Base-by-base conservation (phyloP, 306 rosid species). In the Medicago lupulina region DNA sequence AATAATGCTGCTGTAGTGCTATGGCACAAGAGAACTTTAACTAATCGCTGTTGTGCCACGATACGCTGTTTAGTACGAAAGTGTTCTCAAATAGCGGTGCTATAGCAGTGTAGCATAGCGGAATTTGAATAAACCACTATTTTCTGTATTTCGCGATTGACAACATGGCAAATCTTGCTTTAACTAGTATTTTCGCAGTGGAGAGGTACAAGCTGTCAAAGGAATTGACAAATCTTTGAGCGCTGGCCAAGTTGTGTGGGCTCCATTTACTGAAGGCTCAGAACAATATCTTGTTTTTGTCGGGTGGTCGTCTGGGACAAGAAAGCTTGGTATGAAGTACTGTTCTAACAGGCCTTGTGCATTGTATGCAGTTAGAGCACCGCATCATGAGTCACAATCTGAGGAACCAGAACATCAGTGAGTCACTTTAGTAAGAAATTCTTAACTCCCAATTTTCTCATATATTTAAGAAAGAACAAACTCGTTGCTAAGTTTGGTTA, bases 221-320 rank as follows among this genome's bases (percentile, higher is more conserved):
- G 95, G 93, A 80, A 84, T 88, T 59, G 87, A 86, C 66, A 87
- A 77, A 70, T 84, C 89, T 75, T 69, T 93, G 87, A 93, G 93
- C 60, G 84, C 87, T 73, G 98, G 98, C 66, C 98, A 93, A 87
- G 97, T 93, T 76, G 85, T 91, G 44, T 93, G 98, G 98, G 89
- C 92, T 46, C 97, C 93, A 71, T 74, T 82, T 64, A 38, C 23
- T 38, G 70, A 76, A 28, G 92, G 86, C 76, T 80, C 71, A 8
- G 67, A 85, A 70, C 87, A 86, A 61, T 83, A 82, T 82, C 81
- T 93, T 83, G 93, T 91, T 76, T 91, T 91, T 75, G 98, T 88
- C 50, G 97, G 97, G 76, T 93, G 96, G 98, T 84, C 93, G 51
- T 85, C 76, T 14, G 79, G 67, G 75, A 65, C 82, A 69, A 89